These are phyloP conservation scores for Tricholoma hemisulphureum DNA, from an alignment of 768 basidiomycete genomes.

Conservation along the genomic window DNA sequence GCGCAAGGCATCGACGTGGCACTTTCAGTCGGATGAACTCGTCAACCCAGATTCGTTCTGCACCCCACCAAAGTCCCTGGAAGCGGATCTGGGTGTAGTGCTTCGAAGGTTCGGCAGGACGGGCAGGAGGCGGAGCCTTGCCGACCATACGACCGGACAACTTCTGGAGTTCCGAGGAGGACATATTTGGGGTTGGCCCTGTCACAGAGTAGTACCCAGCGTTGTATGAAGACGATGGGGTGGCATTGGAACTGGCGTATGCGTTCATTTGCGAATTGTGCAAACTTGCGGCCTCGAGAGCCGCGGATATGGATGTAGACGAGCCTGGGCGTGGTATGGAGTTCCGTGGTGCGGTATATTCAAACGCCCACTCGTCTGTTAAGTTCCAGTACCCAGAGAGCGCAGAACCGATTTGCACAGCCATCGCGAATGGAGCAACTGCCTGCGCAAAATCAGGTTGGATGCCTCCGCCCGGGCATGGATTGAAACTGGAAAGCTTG, in stretches of 20 bases:
- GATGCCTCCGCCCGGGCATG: conserved; percentile 33
- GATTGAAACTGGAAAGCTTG: conserved; percentile 50
- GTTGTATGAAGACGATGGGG: conserved; percentile 3
- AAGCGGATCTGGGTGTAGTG: conserved; percentile 51
- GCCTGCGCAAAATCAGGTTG: conserved; percentile 47
- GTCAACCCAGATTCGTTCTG: conserved; percentile 83
- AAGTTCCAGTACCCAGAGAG: conserved; percentile 67
- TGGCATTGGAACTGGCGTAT: conserved; percentile 4
- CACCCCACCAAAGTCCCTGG: conserved; percentile 88
- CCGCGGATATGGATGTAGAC: conserved; percentile 32
- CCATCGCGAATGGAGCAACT: conserved; percentile 63
- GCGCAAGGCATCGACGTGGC: conserved; percentile 64
- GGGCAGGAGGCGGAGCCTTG: conserved; percentile 17
- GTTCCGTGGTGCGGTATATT: conserved; percentile 41
- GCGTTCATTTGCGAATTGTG: conserved; percentile 32
- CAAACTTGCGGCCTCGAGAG: conserved; percentile 46
- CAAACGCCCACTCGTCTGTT: conserved; percentile 71
- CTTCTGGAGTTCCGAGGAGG: conserved; percentile 21
- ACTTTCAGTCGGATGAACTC: conserved; percentile 81
- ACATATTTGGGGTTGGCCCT: conserved; percentile 15
- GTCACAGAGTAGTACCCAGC: conserved; percentile 19
- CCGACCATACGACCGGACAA: conserved; percentile 24
- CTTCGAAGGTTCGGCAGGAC: conserved; percentile 10
- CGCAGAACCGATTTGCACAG: conserved; percentile 66
- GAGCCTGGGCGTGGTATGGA: conserved; percentile 15